Evolutionary conservation across 768 basidiomycete genomes (phyloP).

Genomic region (Lactarius evosmus): DNA sequence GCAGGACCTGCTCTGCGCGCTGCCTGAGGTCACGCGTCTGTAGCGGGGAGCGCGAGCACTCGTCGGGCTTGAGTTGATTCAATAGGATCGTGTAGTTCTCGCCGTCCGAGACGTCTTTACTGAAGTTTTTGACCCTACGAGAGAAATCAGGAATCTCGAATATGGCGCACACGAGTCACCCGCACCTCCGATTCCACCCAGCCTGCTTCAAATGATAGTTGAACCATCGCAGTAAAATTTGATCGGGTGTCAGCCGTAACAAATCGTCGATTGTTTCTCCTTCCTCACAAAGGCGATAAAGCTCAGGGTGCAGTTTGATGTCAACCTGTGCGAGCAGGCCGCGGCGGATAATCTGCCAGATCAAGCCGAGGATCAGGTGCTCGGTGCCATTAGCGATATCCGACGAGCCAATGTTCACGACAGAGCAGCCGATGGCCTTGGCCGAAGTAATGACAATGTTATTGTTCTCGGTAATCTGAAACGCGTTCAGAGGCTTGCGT

Average conservation of each 20-base stretch:
- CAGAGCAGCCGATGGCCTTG: conserved; percentile 97
- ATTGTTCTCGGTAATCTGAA: conserved; percentile 99
- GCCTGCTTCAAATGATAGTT: conserved; percentile 98
- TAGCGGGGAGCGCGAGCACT: conserved; percentile 88
- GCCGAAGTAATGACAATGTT: conserved; percentile 98
- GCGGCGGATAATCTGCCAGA: conserved; percentile 97
- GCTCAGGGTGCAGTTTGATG: conserved; percentile 96
- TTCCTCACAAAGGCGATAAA: conserved; percentile 94
- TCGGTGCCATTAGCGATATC: conserved; percentile 93
- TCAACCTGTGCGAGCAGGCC: conserved; percentile 93
- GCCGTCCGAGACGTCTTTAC: conserved; percentile 93
- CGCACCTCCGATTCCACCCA: conserved; percentile 80
- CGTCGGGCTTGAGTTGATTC: conserved; percentile 91
- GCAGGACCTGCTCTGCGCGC: conserved; percentile 91
- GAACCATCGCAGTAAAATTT: conserved; percentile 98
- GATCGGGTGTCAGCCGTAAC: conserved; percentile 89
- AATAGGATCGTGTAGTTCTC: conserved; percentile 97
- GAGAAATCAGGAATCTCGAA: conserved; percentile 1
- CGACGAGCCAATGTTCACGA: conserved; percentile 95
- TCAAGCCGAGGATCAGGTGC: conserved; percentile 94
- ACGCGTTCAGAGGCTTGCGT: conserved; percentile 88
- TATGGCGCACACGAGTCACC: conserved; percentile 9
- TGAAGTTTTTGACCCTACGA: conserved; percentile 91
- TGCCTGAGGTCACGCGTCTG: conserved; percentile 78
- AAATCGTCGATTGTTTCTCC: conserved; percentile 97